phyloP scores from a whole-genome alignment of 2,329 filamentous ascomycete species.

The Eutypa lata region DNA sequence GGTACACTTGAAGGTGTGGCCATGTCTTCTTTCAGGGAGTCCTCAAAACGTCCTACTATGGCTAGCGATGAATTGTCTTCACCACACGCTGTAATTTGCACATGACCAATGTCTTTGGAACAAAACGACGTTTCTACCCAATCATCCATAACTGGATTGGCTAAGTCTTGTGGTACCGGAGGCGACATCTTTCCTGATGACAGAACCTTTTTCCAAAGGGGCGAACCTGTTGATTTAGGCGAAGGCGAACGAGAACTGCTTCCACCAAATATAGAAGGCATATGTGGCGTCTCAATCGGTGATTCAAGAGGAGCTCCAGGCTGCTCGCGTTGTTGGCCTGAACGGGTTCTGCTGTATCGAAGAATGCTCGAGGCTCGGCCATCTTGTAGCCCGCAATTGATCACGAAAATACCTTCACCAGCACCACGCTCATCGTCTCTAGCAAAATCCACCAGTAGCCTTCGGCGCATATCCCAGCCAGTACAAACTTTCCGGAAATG shows the following conservation, averaged over 20 bases:
- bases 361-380: slow-evolving; percentile 41
- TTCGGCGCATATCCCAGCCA: slow-evolving; percentile 90
- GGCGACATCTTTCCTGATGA: slow-evolving; percentile 21
- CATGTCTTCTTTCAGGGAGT: slow-evolving; percentile 68
- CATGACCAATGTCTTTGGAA: slow-evolving; percentile 56
- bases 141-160: slow-evolving; percentile 45
- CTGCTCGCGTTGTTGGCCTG: slow-evolving; percentile 4
- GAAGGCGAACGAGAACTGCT: slow-evolving; percentile 13
- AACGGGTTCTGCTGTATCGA: slow-evolving; percentile 38
- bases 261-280: slow-evolving; percentile 30
- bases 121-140: slow-evolving; percentile 64
- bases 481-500: slow-evolving; percentile 76
- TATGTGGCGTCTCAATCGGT: slow-evolving; percentile 4
- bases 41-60: slow-evolving; percentile 69
- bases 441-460: slow-evolving; percentile 84
- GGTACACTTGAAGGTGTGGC: slow-evolving; percentile 45
- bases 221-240: slow-evolving; percentile 15
- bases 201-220: slow-evolving; percentile 15
- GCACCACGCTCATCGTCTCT: slow-evolving; percentile 72
- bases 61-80: slow-evolving; percentile 75
- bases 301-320: slow-evolving; percentile 3
- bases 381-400: slow-evolving; percentile 69
- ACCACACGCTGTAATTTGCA: slow-evolving; percentile 66
- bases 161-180: slow-evolving; percentile 10
- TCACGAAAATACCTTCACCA: slow-evolving; percentile 73